A percentile compares a stretch with the other conserved stretches of the same genome.
Evolutionary conservation across 805 yeast species (phyloP).

Genomic region (Candida qinlingensis): DNA sequence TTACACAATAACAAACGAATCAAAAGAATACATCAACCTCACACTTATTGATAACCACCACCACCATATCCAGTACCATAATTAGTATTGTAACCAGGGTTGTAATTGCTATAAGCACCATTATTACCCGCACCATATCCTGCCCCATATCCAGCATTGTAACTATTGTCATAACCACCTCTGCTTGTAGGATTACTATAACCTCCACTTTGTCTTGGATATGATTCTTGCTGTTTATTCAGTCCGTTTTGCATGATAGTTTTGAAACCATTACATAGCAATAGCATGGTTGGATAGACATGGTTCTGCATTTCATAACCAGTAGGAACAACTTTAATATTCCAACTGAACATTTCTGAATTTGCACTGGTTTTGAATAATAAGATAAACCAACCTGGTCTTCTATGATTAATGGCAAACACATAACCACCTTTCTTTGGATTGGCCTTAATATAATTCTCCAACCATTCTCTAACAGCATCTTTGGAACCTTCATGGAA

Average conservation of each 20-base stretch:
- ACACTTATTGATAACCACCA: too few relatives aligned
- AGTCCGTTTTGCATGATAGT: slow-evolving; percentile 36
- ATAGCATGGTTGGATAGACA: slow-evolving; percentile 82
- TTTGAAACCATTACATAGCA: slow-evolving; percentile 93
- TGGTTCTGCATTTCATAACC: slow-evolving; percentile 79
- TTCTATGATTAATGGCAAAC: slow-evolving; percentile 82
- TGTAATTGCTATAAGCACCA: neutral
- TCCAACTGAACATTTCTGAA: slow-evolving; percentile 75
- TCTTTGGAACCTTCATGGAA: slow-evolving; percentile 74
- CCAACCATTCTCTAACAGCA: slow-evolving; percentile 83
- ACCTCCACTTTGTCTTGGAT: neutral
- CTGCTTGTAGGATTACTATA: neutral
- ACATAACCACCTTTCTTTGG: slow-evolving; percentile 87
- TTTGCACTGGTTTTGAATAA: slow-evolving; percentile 76
- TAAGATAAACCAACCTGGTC: slow-evolving; percentile 90
- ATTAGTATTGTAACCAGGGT: neutral
- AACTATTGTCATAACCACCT: neutral
- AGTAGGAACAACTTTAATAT: slow-evolving; percentile 82
- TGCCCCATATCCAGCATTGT: slow-evolving; percentile 1
- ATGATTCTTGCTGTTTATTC: neutral
- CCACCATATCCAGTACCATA: neutral
- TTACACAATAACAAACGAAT: neutral
- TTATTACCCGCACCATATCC: neutral
- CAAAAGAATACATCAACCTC: neutral
- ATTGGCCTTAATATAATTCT: slow-evolving; percentile 85